phyloP scores from a whole-genome alignment of 768 basidiomycete genomes.

The Tricholomella constricta region DNA sequence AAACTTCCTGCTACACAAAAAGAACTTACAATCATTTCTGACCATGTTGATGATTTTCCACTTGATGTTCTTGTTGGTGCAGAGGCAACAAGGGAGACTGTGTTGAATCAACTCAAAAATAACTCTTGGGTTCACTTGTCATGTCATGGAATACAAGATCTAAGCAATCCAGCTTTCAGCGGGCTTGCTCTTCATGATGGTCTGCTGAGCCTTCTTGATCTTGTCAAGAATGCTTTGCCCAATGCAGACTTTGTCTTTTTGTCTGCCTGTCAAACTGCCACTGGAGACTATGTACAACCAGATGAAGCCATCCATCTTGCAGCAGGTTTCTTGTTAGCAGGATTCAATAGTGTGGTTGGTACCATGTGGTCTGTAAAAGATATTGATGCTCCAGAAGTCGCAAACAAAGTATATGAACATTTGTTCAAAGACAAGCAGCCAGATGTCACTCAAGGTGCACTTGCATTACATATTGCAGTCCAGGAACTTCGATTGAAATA shows the following conservation, averaged over 20 bases:
- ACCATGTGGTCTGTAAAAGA: no score
- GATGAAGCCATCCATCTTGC: slow-evolving; percentile 41
- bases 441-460: no score
- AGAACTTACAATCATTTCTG: background rate
- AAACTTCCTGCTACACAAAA: background rate
- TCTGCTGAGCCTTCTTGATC: slow-evolving; percentile 19
- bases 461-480: no score
- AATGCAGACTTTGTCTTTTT: slow-evolving; percentile 41
- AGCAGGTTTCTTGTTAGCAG: slow-evolving; percentile 39
- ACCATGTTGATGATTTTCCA: background rate
- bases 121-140: slow-evolving; percentile 37
- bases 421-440: no score
- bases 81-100: background rate
- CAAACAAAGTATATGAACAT: no score
- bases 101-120: background rate
- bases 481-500: no score
- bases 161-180: slow-evolving; percentile 18
- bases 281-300: slow-evolving; percentile 27
- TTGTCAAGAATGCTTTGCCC: slow-evolving; percentile 25
- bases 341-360: slow-evolving; percentile 35
- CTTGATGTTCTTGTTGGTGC: background rate
- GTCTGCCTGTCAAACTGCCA: slow-evolving; percentile 48
- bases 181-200: slow-evolving; percentile 21
- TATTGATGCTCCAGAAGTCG: no score
- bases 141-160: slow-evolving; percentile 39